A percentile compares a stretch with the other conserved stretches of the same genome.
Conservation (phyloP, 2,329 filamentous ascomycete species). For the Aureobasidium sp. region DNA sequence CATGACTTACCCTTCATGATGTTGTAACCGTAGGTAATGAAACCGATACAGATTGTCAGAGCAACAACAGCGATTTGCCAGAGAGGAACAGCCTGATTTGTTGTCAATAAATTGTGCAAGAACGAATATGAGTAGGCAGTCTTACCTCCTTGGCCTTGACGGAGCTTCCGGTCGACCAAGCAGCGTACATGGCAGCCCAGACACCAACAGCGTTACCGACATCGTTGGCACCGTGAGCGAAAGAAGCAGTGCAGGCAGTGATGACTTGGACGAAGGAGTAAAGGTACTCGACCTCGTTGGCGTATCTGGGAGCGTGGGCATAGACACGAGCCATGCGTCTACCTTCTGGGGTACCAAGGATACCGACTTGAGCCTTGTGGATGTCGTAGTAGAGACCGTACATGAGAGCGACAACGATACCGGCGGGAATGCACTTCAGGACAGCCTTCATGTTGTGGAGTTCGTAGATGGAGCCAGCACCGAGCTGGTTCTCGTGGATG, state of each 20-base stretch:
- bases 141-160: constrained; percentile 49
- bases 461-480: constrained; percentile 68
- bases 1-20: constrained; percentile 45
- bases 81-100: constrained; percentile 55
- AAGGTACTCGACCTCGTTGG: constrained; percentile 56
- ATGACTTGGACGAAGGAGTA: constrained; percentile 46
- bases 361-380: constrained; percentile 65
- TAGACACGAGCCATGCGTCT: constrained; percentile 57
- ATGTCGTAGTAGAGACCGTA: constrained; percentile 81
- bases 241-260: constrained; percentile 63
- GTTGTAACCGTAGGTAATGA: constrained; percentile 58
- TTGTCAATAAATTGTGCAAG: no score
- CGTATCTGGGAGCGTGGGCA: constrained; percentile 52
- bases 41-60: constrained; percentile 47
- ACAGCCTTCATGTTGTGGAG: constrained; percentile 59
- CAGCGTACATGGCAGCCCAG: constrained; percentile 55
- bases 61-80: constrained; percentile 71
- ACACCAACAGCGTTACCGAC: constrained; percentile 58
- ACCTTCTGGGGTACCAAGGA: constrained; percentile 65
- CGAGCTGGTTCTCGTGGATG: constrained; percentile 66
- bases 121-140: no score
- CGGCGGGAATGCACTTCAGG: constrained; percentile 61
- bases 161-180: constrained; percentile 46
- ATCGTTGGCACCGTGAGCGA: constrained; percentile 64
- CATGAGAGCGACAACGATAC: constrained; percentile 54